Evolutionary conservation across 805 yeast species (phyloP).

Genomic region (Nakazawaea molendinolei): DNA sequence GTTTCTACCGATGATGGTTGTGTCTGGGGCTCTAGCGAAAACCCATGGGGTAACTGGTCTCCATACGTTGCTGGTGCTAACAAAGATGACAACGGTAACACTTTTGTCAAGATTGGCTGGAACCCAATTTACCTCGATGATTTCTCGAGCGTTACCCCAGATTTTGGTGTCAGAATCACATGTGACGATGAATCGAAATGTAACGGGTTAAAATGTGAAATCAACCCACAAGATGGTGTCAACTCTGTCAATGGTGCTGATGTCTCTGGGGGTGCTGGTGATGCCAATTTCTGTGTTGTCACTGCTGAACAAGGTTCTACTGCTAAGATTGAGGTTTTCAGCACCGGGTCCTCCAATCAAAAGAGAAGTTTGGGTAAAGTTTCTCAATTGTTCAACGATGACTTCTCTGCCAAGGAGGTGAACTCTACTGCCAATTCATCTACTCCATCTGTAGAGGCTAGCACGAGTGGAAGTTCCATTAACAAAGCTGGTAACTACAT

Average conservation of each 20-base stretch:
- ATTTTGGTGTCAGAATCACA: slow-evolving; percentile 64
- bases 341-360: not conserved
- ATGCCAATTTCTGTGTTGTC: slow-evolving; percentile 78
- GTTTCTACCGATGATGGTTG: slow-evolving; percentile 71
- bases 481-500: not conserved
- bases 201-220: slow-evolving; percentile 73
- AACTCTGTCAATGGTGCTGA: slow-evolving; percentile 43
- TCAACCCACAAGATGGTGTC: slow-evolving; percentile 64
- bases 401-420: not conserved
- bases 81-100: slow-evolving; percentile 60
- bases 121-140: slow-evolving; percentile 79
- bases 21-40: slow-evolving; percentile 67
- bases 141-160: slow-evolving; percentile 49
- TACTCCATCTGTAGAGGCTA: not conserved
- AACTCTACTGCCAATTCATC: not conserved
- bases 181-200: slow-evolving; percentile 69
- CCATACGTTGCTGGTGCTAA: slow-evolving; percentile 93
- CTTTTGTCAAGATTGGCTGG: slow-evolving; percentile 86
- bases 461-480: slow-evolving; percentile 1
- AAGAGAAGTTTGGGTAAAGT: slow-evolving; percentile 3
- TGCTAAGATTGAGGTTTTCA: slow-evolving; percentile 70
- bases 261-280: slow-evolving; percentile 47
- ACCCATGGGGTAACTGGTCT: slow-evolving; percentile 85
- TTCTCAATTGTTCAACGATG: slow-evolving; percentile 2
- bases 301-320: slow-evolving; percentile 59